Evolutionary conservation across 495 filamentous ascomycete species (phyloP).

Genomic region (Elasticomyces elasticus): DNA sequence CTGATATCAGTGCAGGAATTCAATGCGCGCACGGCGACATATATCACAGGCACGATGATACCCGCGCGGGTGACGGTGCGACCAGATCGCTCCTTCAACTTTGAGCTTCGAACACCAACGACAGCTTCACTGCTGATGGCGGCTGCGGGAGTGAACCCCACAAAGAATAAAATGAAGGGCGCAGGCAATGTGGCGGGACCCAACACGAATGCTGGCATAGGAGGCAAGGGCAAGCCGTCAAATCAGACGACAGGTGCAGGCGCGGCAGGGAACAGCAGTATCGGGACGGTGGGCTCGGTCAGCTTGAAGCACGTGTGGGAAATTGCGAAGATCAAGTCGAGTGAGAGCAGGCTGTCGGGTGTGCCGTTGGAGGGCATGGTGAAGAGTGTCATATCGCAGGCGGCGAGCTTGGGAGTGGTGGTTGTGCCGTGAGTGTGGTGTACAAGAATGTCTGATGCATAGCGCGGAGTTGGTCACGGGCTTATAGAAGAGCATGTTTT

Average conservation of each 20-base stretch:
- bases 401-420: conserved; percentile 76
- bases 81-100: conserved; percentile 84
- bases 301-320: conserved; percentile 95
- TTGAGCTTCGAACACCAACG: conserved; percentile 85
- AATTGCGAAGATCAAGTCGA: conserved; percentile 92
- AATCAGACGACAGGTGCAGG: conserved; percentile 3
- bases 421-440: conserved; percentile 52
- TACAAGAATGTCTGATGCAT: neutral
- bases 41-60: conserved; percentile 73
- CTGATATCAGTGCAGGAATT: conserved; percentile 60
- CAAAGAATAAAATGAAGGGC: conserved; percentile 69
- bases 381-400: conserved; percentile 76
- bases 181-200: conserved; percentile 43
- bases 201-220: conserved; percentile 18
- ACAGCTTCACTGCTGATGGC: conserved; percentile 80
- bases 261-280: conserved; percentile 52
- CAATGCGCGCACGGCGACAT: conserved; percentile 87
- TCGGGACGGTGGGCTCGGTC: conserved; percentile 67
- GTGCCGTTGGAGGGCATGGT: conserved; percentile 71
- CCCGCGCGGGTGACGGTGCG: conserved; percentile 85
- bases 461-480: conserved; percentile 11
- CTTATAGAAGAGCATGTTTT: too few relatives aligned
- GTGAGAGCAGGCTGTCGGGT: conserved; percentile 69
- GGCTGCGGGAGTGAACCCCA: conserved; percentile 65
- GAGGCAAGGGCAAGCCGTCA: conserved; percentile 19